Base-by-base conservation (phyloP, 306 rosid genomes). In the Malus sieversii region DNA sequence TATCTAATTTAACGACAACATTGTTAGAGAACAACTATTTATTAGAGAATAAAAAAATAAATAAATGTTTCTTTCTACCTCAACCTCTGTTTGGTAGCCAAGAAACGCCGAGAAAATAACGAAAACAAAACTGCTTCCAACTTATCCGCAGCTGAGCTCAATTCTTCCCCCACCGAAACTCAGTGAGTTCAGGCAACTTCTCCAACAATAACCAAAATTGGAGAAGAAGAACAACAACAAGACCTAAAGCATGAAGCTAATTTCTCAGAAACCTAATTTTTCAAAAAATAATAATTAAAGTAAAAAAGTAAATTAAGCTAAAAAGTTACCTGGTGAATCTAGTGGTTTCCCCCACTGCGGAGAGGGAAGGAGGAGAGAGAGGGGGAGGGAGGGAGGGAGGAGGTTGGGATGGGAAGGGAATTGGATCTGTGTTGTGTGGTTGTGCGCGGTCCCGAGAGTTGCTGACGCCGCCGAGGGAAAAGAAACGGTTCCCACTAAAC, bases 401-500 rank as follows among this genome's bases (percentile, higher is more conserved):
- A 18, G 30, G 66, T 25, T 60, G 13, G 29, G 23, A 10, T 60
- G 66, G 66, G 6, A 32, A 61, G 71, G 68, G 40, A 70, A 14
- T 59, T 79, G 78, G 94, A 88, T 88, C 92, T 11, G 60, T 70
- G 71, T 46, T 76, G 48, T 46, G 79, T 35, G 73, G 53, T 11
- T 65, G 35, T 19, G 72, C 70, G 78, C 69, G 75, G 80, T 83
- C 77, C 80, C 74, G 83, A 79, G 76, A 73, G 15, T 73, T 69
- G 70, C 81, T 76, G 71, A 73, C 77, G 82, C 82, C 86, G 88
- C 82, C 60, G 62, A 52, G 83, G 80, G 87, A 71, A 84, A 75
- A 81, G 46, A 63, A 81, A 80, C 83, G 91, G 96, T 81, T 76
- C 78, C 12, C 77, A 76, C 78, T 70, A 38, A 58, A 40, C 58